Conservation (phyloP, 2,329 filamentous ascomycete genomes). For the Fusarium annulatum region DNA sequence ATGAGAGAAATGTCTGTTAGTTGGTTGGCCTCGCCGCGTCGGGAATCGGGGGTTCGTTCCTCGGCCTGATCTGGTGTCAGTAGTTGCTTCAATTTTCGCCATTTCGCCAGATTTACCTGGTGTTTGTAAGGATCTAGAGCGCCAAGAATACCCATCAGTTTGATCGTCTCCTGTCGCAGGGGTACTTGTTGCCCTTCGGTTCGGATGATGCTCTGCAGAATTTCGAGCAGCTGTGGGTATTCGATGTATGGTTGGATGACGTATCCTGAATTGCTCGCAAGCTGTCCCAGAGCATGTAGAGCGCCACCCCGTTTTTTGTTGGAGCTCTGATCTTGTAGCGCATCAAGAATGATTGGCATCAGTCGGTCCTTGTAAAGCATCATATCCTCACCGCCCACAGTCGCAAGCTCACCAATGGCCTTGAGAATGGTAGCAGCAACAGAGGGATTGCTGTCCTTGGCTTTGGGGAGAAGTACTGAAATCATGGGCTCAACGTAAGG, state of each 20-base stretch:
- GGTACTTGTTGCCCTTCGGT: slow-evolving; percentile 86
- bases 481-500: slow-evolving; percentile 98
- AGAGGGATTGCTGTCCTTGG: slow-evolving; percentile 83
- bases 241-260: slow-evolving; percentile 96
- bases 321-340: slow-evolving; percentile 93
- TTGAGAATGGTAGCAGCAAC: slow-evolving; percentile 96
- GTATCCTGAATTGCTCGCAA: slow-evolving; percentile 96
- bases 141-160: slow-evolving; percentile 93
- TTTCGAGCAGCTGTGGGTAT: slow-evolving; percentile 91
- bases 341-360: slow-evolving; percentile 57
- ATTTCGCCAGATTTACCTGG: slow-evolving; percentile 61
- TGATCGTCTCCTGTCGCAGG: slow-evolving; percentile 92
- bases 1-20: slow-evolving; percentile 96
- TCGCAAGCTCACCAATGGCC: slow-evolving; percentile 93
- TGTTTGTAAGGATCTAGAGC: slow-evolving; percentile 97
- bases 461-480: slow-evolving; percentile 92
- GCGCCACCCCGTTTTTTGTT: slow-evolving; percentile 91
- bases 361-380: slow-evolving; percentile 88
- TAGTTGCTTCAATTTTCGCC: neutral
- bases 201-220: slow-evolving; percentile 93
- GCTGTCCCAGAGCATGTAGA: slow-evolving; percentile 87
- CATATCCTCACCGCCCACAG: slow-evolving; percentile 95
- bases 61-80: slow-evolving; percentile 74
- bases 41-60: slow-evolving; percentile 84
- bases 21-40: slow-evolving; percentile 69